Evolutionary conservation across 257 asterid genomes (phyloP), one percentile per base, ranked within the genome.

Genomic region (Anisodus tanguticus): DNA sequence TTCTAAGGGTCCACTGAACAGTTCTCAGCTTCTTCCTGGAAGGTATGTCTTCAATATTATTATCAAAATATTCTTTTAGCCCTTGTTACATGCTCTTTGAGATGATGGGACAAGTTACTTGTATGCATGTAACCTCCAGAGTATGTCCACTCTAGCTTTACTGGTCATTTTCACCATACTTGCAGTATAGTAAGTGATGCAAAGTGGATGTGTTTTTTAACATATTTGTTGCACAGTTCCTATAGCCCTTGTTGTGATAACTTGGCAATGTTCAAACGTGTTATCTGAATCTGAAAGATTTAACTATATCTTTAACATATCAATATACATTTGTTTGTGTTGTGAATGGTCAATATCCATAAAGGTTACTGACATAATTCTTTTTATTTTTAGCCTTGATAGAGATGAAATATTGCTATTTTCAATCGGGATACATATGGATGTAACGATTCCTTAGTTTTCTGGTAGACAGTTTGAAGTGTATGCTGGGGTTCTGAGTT

Each of bases 1-100:
- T 87, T 83, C 97, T 3, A 94, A 85, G 93, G 88, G 88, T 88
- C 87, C 97, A 17, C 86, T 88, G 26, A 95, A 84, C 88, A 90
- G 91, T 87, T 94, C 98, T 74, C 98, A 95, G 83, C 68, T 90
- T 82, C 89, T 90, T 41, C 91, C 97, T 26, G 97, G 95, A 88
- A 94, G 99, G 99, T 94, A 88, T 55, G 87, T 66, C 78, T 71
- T 82, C 54, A 74, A 74, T 74, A 74, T 49, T 37, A 26, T 43
- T 53, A 63, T 81, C 22, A 80, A 83, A 35, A 62, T 43, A 43
- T 43, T 43, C 39, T 71, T 71, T 71, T 45, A 9, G 57, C 39
- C 58, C 58, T 45, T 43, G 15, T 71, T 43, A 71, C 53, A 43
- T 70, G 17, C 79, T 71, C 79, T 71, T 71, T 71, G 37, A 45